Percentiles rank a stretch among this genome's conserved stretches.
Conservation (phyloP, 179 eudicot genomes). For the Amaranthus tricolor region DNA sequence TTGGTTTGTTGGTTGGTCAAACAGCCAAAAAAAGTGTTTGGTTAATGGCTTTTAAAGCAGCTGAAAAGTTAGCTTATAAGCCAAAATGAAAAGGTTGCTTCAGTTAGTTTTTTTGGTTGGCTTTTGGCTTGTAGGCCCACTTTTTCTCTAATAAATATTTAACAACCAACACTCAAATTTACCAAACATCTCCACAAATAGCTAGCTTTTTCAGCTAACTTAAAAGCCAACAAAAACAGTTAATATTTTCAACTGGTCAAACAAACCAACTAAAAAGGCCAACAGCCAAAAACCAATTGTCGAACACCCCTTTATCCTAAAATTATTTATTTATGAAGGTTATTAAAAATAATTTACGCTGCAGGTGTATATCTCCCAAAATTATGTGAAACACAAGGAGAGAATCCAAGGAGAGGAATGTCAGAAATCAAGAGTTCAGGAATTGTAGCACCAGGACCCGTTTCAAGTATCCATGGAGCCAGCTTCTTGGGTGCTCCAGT, state of each 20-base stretch:
- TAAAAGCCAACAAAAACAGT: background rate
- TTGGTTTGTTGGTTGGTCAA: too few relatives aligned
- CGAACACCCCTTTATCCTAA: background rate
- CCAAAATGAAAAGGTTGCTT: too few relatives aligned
- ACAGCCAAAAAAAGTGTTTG: too few relatives aligned
- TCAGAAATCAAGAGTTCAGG: conserved; percentile 53
- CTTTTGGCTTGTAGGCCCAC: too few relatives aligned
- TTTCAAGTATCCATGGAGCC: background rate
- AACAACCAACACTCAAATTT: too few relatives aligned
- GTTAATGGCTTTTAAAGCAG: too few relatives aligned
- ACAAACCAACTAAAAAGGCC: too few relatives aligned
- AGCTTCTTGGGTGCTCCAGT: conserved; percentile 12
- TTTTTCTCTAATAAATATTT: too few relatives aligned
- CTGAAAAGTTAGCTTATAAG: too few relatives aligned
- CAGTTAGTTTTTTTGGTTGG: too few relatives aligned
- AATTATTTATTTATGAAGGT: background rate
- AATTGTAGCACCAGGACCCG: conserved; percentile 14
- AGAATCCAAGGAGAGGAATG: conserved; percentile 46
- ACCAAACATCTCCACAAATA: background rate
- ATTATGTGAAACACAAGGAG: conserved; percentile 36
- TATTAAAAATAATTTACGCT: background rate
- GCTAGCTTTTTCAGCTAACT: background rate
- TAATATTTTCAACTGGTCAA: background rate
- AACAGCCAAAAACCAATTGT: too few relatives aligned
- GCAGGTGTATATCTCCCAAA: conserved; percentile 62